Evolutionary conservation across 1,284 basidiomycete genomes (phyloP).

Genomic region (Naganishia albida): DNA sequence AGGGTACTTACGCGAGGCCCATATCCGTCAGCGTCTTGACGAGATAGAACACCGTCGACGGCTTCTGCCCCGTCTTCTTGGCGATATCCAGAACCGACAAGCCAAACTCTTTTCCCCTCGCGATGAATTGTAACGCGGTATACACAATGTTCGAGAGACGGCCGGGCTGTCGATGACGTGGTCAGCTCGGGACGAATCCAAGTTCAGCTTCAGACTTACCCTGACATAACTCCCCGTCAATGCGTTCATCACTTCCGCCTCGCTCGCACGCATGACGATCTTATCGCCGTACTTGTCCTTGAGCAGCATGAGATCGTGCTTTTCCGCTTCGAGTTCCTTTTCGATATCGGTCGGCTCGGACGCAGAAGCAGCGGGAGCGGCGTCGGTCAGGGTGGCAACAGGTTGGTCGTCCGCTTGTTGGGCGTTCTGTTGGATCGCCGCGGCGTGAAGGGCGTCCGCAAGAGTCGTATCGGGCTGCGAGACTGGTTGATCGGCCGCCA

Average conservation of each 20-base stretch:
- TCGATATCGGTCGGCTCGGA: background rate
- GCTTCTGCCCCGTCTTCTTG: constrained; percentile 26
- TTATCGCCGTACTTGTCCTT: constrained; percentile 25
- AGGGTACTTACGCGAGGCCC: constrained; percentile 31
- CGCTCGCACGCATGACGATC: constrained; percentile 22
- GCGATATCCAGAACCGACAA: constrained; percentile 26
- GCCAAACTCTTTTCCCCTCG: constrained; percentile 16
- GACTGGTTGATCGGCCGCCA: background rate
- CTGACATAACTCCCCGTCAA: constrained; percentile 28
- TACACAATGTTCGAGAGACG: constrained; percentile 20
- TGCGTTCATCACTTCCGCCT: constrained; percentile 20
- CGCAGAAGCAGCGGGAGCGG: background rate
- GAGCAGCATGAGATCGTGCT: constrained; percentile 25
- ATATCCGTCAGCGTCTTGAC: constrained; percentile 32
- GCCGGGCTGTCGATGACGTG: background rate
- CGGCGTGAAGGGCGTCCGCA: too few species aligned
- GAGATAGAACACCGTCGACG: constrained; percentile 30
- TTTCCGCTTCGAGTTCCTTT: constrained; percentile 4
- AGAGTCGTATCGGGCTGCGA: too few species aligned
- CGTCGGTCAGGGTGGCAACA: background rate
- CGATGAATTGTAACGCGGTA: constrained; percentile 23
- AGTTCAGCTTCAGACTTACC: background rate
- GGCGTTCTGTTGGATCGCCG: background rate
- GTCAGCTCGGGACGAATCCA: background rate
- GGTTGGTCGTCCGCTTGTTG: too few species aligned